A percentile compares a stretch with the other conserved stretches of the same genome.
phyloP scores from a whole-genome alignment of 805 yeast species.

The Wickerhamomyces queroliae region DNA sequence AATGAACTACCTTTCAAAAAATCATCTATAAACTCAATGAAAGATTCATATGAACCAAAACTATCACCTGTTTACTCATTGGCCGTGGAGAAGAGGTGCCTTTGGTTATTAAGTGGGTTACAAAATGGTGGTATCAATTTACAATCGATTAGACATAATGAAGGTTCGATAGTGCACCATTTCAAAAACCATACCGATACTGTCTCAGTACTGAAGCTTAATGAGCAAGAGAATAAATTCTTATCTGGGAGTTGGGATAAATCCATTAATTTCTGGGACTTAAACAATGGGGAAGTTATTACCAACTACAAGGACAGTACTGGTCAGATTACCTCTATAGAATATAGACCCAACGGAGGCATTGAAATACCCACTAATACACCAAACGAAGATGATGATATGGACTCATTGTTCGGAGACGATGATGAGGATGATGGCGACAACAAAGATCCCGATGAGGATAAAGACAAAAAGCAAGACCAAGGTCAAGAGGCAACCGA shows the following conservation, averaged over 20 bases:
- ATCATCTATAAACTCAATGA: constrained; percentile 28
- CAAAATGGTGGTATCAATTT: constrained; percentile 80
- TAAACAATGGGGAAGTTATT: constrained; percentile 57
- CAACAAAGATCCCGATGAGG: constrained; percentile 2
- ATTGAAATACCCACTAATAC: constrained; percentile 12
- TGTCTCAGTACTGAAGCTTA: constrained; percentile 65
- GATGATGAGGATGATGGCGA: constrained; percentile 38
- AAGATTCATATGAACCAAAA: constrained; percentile 42
- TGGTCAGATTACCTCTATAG: constrained; percentile 77
- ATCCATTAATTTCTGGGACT: constrained; percentile 76
- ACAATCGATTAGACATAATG: constrained; percentile 76
- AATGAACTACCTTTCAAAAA: constrained; percentile 79
- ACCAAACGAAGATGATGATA: constrained; percentile 33
- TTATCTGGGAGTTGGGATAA: constrained; percentile 92
- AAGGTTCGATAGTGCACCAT: constrained; percentile 77
- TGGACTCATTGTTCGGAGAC: constrained; percentile 56
- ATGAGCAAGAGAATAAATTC: constrained; percentile 53
- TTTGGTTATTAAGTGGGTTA: constrained; percentile 82
- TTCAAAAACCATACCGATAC: constrained; percentile 68
- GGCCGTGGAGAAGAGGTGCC: constrained; percentile 76
- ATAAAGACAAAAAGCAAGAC: constrained; percentile 12
- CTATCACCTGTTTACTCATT: constrained; percentile 84
- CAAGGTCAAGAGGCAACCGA: neutral
- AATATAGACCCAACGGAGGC: constrained; percentile 53
- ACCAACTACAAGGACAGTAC: constrained; percentile 49